Base-by-base conservation (phyloP, 345 rosid genomes). In the Eucalyptus brandiana region DNA sequence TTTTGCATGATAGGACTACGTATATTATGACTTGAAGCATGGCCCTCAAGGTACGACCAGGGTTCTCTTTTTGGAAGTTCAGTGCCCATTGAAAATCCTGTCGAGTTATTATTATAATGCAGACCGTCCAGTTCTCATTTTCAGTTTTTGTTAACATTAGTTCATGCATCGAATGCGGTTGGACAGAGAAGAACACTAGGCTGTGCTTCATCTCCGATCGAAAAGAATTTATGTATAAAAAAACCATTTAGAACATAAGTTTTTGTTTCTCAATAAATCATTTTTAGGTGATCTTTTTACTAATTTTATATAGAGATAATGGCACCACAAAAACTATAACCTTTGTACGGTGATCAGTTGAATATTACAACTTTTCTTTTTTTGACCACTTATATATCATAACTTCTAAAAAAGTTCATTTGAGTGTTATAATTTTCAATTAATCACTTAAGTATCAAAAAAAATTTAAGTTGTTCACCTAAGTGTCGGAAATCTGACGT, bases 401-500 rank as follows among this genome's bases (percentile, higher is more conserved):
- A 19, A 54, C 60, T 54, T 54, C 26, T 21, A 51, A 54, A 54
- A 50, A 54, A 54, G 60, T 54, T 54, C 60, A 54, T 0, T 54
- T 54, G 28, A 54, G 28, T 54, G 60, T 23, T 23, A 8, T 54
- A 23, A 54, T 23, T 23, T 54, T 54, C 60, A 56, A 56, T 56
- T 2, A 18, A 56, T 56, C 1, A 56, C 6, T 23, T 56, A 56
- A 54, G 1, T 54, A 9, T 23, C 5, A 48, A 48, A 48, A 48
- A 4, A 12, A 1, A 1, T 21, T 54, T 8, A 56, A 21, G 28
- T 2, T 0, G 0, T 56, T 56, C 30, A 24, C 30, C 28, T 24
- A 56, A 56, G 12, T 56, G 5, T 5, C 1, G 1, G 60, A 56
- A 56, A 56, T 56, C 3, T 23, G 12, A 23, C 1, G 3, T 9